Conservation (phyloP, 352 stramenopile species). For the Phytophthora hibernalis region DNA sequence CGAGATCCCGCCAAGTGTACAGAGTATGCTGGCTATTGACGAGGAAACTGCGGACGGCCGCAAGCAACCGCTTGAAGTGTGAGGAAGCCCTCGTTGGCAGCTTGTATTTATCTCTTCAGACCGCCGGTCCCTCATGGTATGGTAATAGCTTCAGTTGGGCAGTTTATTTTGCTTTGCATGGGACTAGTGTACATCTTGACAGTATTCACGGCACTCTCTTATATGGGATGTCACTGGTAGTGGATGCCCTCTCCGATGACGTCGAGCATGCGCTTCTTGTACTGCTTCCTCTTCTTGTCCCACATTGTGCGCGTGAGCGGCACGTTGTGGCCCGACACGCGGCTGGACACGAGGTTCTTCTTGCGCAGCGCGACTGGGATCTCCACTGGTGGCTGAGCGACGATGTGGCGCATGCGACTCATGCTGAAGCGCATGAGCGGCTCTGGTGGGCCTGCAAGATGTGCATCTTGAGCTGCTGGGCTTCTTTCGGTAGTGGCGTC, state of each 20-base stretch:
- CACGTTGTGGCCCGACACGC: slow-evolving; percentile 62
- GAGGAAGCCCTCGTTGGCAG: slow-evolving; percentile 5
- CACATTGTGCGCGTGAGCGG: slow-evolving; percentile 70
- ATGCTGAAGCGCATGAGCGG: slow-evolving; percentile 67
- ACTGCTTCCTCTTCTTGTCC: slow-evolving; percentile 61
- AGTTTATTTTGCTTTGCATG: slow-evolving; percentile 12
- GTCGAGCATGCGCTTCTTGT: slow-evolving; percentile 47
- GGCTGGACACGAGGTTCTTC: slow-evolving; percentile 41
- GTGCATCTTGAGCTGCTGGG: slow-evolving; percentile 65
- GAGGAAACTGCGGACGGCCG: slow-evolving; percentile 36
- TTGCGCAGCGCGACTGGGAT: slow-evolving; percentile 53
- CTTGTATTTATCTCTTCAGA: slow-evolving; percentile 33
- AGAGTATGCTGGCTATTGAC: slow-evolving; percentile 67
- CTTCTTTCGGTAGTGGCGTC: slow-evolving; percentile 44
- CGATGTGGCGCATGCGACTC: slow-evolving; percentile 66
- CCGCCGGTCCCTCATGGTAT: background rate
- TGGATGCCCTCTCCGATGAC: slow-evolving; percentile 56
- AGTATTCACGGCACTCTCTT: background rate
- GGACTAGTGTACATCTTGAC: slow-evolving; percentile 8
- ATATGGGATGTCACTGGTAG: slow-evolving; percentile 32
- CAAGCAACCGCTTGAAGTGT: slow-evolving; percentile 47
- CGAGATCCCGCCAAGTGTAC: slow-evolving; percentile 66
- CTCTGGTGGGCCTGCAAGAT: slow-evolving; percentile 53
- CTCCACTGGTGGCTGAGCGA: slow-evolving; percentile 52
- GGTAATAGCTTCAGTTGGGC: slow-evolving; percentile 7